These are phyloP conservation scores for Striga hermonthica DNA, from an alignment of 305 asterid species.

Conservation along the genomic window DNA sequence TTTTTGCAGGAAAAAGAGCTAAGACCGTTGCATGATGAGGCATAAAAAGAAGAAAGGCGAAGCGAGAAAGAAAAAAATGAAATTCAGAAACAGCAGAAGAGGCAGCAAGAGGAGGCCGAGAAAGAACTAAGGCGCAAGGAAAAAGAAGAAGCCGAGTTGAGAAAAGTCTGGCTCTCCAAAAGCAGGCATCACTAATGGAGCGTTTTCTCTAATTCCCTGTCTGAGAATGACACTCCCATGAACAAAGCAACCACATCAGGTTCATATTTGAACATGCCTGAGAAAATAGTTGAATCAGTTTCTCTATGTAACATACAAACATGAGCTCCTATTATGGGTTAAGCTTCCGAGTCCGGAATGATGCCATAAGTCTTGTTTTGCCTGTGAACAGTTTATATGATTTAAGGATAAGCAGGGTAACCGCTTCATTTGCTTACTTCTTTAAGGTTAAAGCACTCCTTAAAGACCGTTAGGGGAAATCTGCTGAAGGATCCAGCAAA, in stretches of 20 bases:
- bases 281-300: conserved; percentile 46
- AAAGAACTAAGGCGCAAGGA: conserved; percentile 74
- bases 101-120: conserved; percentile 72
- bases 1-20: conserved; percentile 68
- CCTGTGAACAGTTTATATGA: conserved; percentile 19
- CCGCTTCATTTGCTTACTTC: background rate
- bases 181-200: conserved; percentile 93
- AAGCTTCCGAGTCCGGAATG: conserved; percentile 20
- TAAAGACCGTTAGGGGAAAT: conserved; percentile 83
- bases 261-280: conserved; percentile 35
- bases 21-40: conserved; percentile 65
- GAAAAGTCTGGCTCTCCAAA: conserved; percentile 60
- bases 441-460: conserved; percentile 58
- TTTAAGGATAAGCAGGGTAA: conserved; percentile 14
- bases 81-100: conserved; percentile 59
- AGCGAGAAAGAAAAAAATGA: conserved; percentile 75
- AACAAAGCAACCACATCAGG: conserved; percentile 29
- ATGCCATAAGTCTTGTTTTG: conserved; percentile 25
- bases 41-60: conserved; percentile 69
- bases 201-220: conserved; percentile 56
- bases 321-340: conserved; percentile 9
- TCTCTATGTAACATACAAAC: conserved; percentile 28
- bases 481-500: conserved; percentile 75
- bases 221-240: conserved; percentile 38
- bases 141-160: conserved; percentile 76